These are phyloP conservation scores for Melaleuca quinquenervia DNA, from an alignment of 345 rosid genomes.

Conservation along the genomic window DNA sequence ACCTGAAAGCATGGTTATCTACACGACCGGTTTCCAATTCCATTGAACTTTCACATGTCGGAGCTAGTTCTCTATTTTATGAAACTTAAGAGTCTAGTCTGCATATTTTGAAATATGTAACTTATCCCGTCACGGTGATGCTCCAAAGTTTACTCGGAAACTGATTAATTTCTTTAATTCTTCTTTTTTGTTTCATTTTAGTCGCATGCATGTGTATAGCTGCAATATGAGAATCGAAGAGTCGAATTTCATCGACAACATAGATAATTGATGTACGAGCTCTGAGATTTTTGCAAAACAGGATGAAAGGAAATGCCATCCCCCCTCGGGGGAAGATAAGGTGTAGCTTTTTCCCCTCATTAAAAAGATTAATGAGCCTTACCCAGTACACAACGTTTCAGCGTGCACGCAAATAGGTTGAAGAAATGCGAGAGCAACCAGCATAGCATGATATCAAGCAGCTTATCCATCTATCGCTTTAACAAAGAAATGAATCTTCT, in stretches of 20 bases:
- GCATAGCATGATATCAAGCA: background rate
- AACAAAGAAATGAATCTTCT: background rate
- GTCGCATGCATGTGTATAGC: no score
- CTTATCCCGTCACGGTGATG: no score
- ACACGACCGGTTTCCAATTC: no score
- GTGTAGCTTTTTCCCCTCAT: constrained; percentile 94
- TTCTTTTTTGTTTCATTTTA: no score
- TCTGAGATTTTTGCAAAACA: background rate
- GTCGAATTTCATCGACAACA: background rate
- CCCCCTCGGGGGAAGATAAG: constrained; percentile 49
- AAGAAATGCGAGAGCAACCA: background rate
- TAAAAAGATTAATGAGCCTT: background rate
- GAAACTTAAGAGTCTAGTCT: no score
- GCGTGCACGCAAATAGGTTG: background rate
- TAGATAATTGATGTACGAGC: background rate
- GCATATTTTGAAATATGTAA: no score
- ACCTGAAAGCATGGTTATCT: background rate
- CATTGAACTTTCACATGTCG: no score
- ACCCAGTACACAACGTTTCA: background rate
- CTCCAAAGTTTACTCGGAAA: no score
- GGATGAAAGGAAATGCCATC: constrained; percentile 24
- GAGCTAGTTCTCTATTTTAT: no score
- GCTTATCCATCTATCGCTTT: background rate
- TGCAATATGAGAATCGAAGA: background rate
- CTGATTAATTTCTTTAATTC: no score